These are phyloP conservation scores for Lactarius deliciosus DNA, from an alignment of 768 basidiomycete genomes.

Conservation along the genomic window DNA sequence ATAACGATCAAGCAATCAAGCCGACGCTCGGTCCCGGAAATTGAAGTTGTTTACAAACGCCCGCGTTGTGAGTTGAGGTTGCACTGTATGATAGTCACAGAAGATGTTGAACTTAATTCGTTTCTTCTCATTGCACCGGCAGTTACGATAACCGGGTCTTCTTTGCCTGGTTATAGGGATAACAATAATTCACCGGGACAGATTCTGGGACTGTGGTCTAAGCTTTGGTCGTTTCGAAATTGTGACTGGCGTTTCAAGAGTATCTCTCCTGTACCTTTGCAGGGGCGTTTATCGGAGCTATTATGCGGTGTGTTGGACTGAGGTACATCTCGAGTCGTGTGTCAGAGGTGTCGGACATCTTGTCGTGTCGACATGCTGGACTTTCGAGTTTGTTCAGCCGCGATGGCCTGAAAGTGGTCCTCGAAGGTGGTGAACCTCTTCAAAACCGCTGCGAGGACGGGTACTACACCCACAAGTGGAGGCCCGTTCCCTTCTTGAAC, in stretches of 20 bases:
- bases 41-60: neutral
- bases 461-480: neutral
- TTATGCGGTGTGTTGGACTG: neutral
- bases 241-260: neutral
- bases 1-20: neutral
- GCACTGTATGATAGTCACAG: neutral
- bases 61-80: neutral
- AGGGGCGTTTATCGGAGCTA: neutral
- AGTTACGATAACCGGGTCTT: neutral
- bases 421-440: neutral
- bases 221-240: neutral
- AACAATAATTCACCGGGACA: neutral
- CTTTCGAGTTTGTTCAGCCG: neutral
- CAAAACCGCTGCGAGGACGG: neutral
- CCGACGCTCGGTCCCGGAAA: constrained; percentile 1
- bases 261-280: neutral
- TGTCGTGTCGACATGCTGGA: neutral
- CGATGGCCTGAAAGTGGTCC: neutral
- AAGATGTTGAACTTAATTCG: neutral
- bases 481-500: neutral
- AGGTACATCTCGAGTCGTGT: neutral
- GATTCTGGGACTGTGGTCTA: neutral
- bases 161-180: neutral
- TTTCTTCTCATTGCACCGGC: neutral
- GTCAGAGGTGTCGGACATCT: neutral